A percentile compares a stretch with the other conserved stretches of the same genome.
Conservation (phyloP, 345 rosid species). For the Hibiscus mutabilis region DNA sequence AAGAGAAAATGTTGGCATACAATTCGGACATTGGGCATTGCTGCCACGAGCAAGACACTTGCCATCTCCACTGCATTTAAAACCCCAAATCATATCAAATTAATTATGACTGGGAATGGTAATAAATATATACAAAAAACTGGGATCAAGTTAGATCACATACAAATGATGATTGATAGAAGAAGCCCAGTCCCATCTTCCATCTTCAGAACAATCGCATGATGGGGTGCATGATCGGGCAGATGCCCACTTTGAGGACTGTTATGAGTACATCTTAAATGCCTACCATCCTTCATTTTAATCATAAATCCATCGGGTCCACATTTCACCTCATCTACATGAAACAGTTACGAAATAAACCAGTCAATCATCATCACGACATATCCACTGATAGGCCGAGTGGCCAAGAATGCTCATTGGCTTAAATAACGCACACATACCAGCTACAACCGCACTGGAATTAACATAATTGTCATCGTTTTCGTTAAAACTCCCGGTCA, state of each 20-base stretch:
- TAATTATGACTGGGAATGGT: background rate
- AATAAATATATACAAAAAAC: conserved; percentile 9
- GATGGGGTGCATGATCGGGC: conserved; percentile 88
- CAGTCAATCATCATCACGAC: background rate
- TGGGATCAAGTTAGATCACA: conserved; percentile 22
- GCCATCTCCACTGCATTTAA: background rate
- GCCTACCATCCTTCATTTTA: conserved; percentile 94
- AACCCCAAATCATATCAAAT: background rate
- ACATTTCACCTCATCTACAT: conserved; percentile 84
- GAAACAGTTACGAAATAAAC: conserved; percentile 2
- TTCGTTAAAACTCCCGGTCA: no score
- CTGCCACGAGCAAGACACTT: background rate
- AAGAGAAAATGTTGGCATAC: background rate
- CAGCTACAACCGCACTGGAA: no score
- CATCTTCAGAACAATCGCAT: conserved; percentile 95
- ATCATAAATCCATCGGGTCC: conserved; percentile 83
- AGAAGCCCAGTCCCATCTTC: conserved; percentile 97
- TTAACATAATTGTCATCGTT: no score
- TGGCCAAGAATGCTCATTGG: conserved; percentile 27
- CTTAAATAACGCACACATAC: no score
- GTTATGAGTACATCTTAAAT: conserved; percentile 76
- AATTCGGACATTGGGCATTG: background rate
- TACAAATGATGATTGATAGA: conserved; percentile 88
- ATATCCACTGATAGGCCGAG: no score
- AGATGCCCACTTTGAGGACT: conserved; percentile 82